Base-by-base conservation (phyloP, 768 basidiomycete genomes). In the Amanita subjunquillea region DNA sequence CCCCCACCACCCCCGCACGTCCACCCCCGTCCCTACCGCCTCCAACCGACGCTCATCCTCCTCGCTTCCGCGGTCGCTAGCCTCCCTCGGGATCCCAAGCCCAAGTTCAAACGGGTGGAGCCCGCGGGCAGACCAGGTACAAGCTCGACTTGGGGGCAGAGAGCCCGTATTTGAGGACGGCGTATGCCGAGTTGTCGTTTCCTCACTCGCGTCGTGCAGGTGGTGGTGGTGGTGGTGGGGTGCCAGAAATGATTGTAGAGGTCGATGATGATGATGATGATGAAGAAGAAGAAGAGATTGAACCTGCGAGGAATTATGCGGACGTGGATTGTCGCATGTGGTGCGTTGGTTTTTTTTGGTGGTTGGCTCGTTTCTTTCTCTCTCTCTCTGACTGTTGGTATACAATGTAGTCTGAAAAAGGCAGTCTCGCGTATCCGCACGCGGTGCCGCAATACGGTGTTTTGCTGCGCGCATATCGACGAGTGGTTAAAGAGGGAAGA, bases 21-120 rank as follows among this genome's bases (percentile, higher is more conserved):
- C 10, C 51, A 52, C 23, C 51, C 51, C 2, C 51, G 45, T 17
- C 51, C 51, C 2, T 52, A 52, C 32, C 51, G 42, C n/a, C 42
- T 41, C 3, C 51, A 37, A 25, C 51, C 51, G 4, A 52, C 42
- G 17, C 32, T 52, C 6, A 4, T 41, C 1, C n/a, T 30, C 29
- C 30, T 44, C 50, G 15, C 34, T n/a, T 27, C 13, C 30, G 17
- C 7, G 25, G n/a, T 44, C 46, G 2, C 7, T 27, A 46, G 45
- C 45, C 15, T 34, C 45, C 4, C 23, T n/a, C 4, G 1, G 17
- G 45, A 27, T 27, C 6, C 27, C 27, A 6, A 27, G 27, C 27
- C 27, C 5, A 32, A 3, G 5, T 9, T 3, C 17, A 17, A 17
- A 17, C 1, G 17, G 29, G 29, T 30, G 29, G 29, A 34, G 29